Base-by-base conservation (phyloP, 2,329 filamentous ascomycete genomes). In the Cadophora gregata region DNA sequence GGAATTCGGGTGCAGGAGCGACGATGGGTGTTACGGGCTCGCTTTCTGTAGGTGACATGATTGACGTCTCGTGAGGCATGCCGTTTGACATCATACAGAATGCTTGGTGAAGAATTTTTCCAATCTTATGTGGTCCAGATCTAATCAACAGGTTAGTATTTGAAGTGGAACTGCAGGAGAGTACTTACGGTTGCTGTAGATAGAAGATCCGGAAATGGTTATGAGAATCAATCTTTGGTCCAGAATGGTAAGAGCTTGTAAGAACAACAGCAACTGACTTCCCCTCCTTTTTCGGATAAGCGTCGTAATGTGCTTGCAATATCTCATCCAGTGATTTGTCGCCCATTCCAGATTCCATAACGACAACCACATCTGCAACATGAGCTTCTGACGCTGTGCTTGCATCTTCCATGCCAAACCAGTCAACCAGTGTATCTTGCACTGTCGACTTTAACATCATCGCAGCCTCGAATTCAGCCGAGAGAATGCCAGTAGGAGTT, bases 401-500 rank as follows among this genome's bases (percentile, higher is more conserved):
- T 16, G 61, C 62, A 59, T 65, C 25, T 50, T 74, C 67, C 69
- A 76, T 73, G 10, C 67, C 69, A 59, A 74, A 76, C 75, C 75
- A 76, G 19, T 69, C 68, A 21, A 55, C 64, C 25, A 76, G 47
- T 24, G 65, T 45, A 29, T 38, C 63, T 14, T 72, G 64, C 7
- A 72, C 31, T 12, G 72, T 60, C 7, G 68, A 67, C 38, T 74
- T 76, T 10, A 76, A 67, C 27, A 73, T 50, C 66, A 75, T 72
- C 2, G 72, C 71, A 7, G 69, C 72, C 62, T 75, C 69, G 21
- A 66, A 63, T 24, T 76, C 75, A 1, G 70, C 58, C 14, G 73
- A 71, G 2, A 77, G 66, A 27, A 75, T 77, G 8, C 75, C 75
- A 33, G 74, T 74, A n/a, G 75, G 75, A 14, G 70, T 67, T 59